Evolutionary conservation across 2,329 filamentous ascomycete species (phyloP), one percentile per base, ranked within the genome.

Genomic region (Graphilbum fragrans): DNA sequence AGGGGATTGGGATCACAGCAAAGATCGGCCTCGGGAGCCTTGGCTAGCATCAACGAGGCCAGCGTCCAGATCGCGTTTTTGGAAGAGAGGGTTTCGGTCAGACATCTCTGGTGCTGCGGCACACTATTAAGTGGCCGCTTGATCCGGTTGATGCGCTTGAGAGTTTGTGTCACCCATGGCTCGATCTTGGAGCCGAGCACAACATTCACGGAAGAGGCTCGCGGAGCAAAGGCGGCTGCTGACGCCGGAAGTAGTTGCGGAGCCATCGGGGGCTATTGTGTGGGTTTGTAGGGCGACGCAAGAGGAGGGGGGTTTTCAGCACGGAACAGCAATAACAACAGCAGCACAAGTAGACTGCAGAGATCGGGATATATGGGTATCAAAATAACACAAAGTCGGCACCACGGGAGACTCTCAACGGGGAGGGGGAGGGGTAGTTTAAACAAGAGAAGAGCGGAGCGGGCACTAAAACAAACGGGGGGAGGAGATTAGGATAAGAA

Each of bases 111-210:
- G 67, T 96, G 92, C 62, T 98, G 92, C 44, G 86, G 81, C 38
- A 95, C 85, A 62, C 85, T 95, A 74, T 98, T 98, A 63, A 96
- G 76, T 47, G 92, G 90, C 54, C 92, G 84, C 76, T 96, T 98
- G 55, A 95, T 80, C 52, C 84, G 78, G 72, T 94, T 96, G 67
- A 95, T 87, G 61, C 92, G 81, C 74, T 96, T 96, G 55, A 98
- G 72, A 11, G 88, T 94, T 58, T 88, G 85, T 29, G 92, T 98
- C 63, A 96, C 74, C 92, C 92, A 98, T 45, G 87, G 84, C 67
- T 95, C 88, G 56, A 93, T 79, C 69, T 92, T 94, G 59, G 82
- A 82, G 57, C 81, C 84, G 55, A 98, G 72, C 46, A 98, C 92
- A 52, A 98, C 86, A 60, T 93, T 96, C 62, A 94, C 90, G 21